Percentiles rank a stretch among this genome's conserved stretches.
phyloP scores from a whole-genome alignment of 495 filamentous ascomycete species.

The Neurospora sp. region DNA sequence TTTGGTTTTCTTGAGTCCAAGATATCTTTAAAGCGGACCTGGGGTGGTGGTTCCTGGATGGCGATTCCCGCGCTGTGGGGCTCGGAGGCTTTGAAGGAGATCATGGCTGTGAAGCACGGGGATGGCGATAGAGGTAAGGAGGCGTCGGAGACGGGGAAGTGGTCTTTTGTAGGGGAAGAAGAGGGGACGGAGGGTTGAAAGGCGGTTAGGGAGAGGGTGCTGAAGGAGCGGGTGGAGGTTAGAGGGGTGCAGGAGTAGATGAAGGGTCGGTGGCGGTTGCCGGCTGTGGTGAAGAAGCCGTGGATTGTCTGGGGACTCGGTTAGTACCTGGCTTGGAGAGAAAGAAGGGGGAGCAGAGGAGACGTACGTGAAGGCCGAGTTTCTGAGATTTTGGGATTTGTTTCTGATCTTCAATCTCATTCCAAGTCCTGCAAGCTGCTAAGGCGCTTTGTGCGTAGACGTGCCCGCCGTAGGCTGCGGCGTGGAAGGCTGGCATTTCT shows the following conservation, averaged over 20 bases:
- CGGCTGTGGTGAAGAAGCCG: constrained; percentile 55
- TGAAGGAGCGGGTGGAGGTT: constrained; percentile 46
- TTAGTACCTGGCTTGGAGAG: background rate
- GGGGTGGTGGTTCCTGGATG: constrained; percentile 25
- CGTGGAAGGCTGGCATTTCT: constrained; percentile 5
- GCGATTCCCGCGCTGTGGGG: constrained; percentile 19
- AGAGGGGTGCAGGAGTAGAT: constrained; percentile 47
- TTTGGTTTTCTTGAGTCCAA: constrained; percentile 18
- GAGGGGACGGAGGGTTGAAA: constrained; percentile 32
- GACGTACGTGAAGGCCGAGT: constrained; percentile 51
- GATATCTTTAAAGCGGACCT: constrained; percentile 27
- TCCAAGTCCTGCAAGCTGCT: constrained; percentile 44
- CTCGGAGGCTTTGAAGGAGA: constrained; percentile 48
- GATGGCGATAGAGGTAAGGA: constrained; percentile 24
- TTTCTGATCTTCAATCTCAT: constrained; percentile 26
- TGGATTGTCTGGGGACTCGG: constrained; percentile 45
- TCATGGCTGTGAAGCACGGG: constrained; percentile 50
- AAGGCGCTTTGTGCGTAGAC: constrained; percentile 57
- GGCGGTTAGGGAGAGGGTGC: constrained; percentile 50
- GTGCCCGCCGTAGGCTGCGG: constrained; percentile 50
- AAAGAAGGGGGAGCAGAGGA: background rate
- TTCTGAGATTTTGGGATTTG: constrained; percentile 8
- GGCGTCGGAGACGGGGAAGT: constrained; percentile 28
- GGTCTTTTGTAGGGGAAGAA: constrained; percentile 17
- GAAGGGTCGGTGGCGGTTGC: constrained; percentile 44